Conservation (phyloP, 164 flowering plant genomes). For the Santalum album region DNA sequence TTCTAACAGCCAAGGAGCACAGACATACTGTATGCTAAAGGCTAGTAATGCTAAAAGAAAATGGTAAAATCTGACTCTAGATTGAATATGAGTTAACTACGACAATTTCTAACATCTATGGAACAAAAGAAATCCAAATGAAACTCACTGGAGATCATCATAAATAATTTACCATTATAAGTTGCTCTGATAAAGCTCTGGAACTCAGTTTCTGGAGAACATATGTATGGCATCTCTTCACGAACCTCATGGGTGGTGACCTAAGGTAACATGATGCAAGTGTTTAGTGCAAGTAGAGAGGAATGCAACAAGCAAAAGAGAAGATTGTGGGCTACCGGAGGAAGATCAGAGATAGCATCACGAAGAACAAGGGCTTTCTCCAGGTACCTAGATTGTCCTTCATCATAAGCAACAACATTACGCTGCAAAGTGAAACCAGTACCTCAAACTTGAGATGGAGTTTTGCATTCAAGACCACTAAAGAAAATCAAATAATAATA, state of each 20-base stretch:
- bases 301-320: background rate
- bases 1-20: no score
- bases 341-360: constrained; percentile 61
- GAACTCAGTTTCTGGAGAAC: constrained; percentile 47
- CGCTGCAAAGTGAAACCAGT: constrained; percentile 23
- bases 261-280: constrained; percentile 16
- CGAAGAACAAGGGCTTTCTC: constrained; percentile 35
- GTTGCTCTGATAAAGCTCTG: constrained; percentile 43
- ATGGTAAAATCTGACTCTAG: no score
- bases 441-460: background rate
- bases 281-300: no score
- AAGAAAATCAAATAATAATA: no score
- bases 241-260: constrained; percentile 33
- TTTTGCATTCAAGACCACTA: no score
- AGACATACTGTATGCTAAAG: no score
- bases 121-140: no score
- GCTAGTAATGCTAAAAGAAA: no score
- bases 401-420: constrained; percentile 50
- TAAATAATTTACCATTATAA: constrained; percentile 24
- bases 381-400: constrained; percentile 35
- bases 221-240: constrained; percentile 35
- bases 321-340: constrained; percentile 26
- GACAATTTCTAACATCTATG: no score
- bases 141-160: no score
- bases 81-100: no score